Evolutionary conservation across 331 rosid genomes (phyloP), one percentile per base, ranked within the genome.

Genomic region (Quercus lobata): DNA sequence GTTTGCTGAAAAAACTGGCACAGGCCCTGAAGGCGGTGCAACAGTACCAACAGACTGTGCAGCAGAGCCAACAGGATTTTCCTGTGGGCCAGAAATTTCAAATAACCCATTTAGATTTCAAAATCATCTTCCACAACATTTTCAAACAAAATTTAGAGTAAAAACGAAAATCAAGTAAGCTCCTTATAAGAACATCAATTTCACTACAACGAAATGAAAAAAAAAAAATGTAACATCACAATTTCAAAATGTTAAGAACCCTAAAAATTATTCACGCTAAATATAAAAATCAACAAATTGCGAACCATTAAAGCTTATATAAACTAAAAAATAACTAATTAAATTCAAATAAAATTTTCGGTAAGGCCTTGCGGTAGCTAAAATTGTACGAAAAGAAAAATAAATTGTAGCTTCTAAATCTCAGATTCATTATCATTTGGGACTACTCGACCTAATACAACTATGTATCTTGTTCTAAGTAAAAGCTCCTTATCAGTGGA

Each of bases 31-130:
- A 57, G 86, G 65, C 30, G 83, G 82, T 15, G 68, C 72, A 56
- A 58, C 60, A 37, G 37, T 73, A 78, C 75, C 73, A 41, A 72
- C 49, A 61, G 89, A 54, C 60, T 52, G 84, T 76, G 82, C 84
- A 12, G 76, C 52, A 29, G 89, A 72, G 76, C 72, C 57, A 69
- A 69, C 79, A 68, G 55, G 86, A 75, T 82, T 87, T 76, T 79
- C 93, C 92, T 91, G 91, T 57, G 61, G 66, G 18, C 82, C 21
- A 79, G 44, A 41, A 34, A 5, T 34, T 34, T 34, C 35, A 77
- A 66, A 72, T 22, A 5, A 65, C 63, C 72, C 75, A n/a, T 75
- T 68, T 71, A 41, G 72, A 81, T 70, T 72, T 75, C 66, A 87
- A 27, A 9, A 63, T 75, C 16, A 49, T 68, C 72, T 34, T 25